phyloP scores from a whole-genome alignment of 164 flowering plant species.

The Vitis amurensis region DNA sequence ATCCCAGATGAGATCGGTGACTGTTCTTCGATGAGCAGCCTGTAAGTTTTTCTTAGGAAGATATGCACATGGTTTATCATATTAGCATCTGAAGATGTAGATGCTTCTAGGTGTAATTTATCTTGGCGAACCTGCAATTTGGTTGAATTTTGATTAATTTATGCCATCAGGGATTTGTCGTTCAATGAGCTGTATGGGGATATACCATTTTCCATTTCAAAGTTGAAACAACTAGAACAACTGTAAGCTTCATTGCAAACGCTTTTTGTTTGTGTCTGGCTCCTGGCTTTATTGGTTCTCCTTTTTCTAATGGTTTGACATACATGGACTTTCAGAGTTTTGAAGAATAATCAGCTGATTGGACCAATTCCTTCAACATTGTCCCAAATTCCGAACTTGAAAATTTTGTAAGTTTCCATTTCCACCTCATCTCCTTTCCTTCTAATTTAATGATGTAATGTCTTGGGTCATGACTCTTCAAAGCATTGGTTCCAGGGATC shows the following conservation, averaged over 20 bases:
- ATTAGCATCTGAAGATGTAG: not conserved
- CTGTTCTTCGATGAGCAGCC: slow-evolving; percentile 54
- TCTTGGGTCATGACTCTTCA: not conserved
- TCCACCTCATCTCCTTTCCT: not conserved
- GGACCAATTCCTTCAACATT: slow-evolving; percentile 96
- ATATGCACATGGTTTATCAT: not conserved
- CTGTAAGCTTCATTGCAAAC: slow-evolving; percentile 46
- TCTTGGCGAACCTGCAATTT: not conserved
- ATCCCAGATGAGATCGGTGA: slow-evolving; percentile 89
- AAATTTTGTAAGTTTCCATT: slow-evolving; percentile 61
- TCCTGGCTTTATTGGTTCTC: not conserved
- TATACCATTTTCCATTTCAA: slow-evolving; percentile 84
- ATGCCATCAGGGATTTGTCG: slow-evolving; percentile 65
- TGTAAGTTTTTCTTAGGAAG: slow-evolving; percentile 41
- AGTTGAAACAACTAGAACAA: slow-evolving; percentile 69
- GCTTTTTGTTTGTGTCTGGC: not conserved
- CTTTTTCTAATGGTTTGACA: not conserved
- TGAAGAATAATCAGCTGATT: slow-evolving; percentile 79
- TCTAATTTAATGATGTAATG: not conserved
- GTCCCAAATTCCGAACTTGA: slow-evolving; percentile 96
- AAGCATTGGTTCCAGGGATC: slow-evolving; percentile 50
- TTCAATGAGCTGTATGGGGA: slow-evolving; percentile 70
- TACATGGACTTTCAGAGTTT: slow-evolving; percentile 32
- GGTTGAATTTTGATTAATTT: not conserved
- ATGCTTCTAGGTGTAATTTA: not conserved